Conservation (phyloP, 164 flowering plant species). For the Aristolochia californica region DNA sequence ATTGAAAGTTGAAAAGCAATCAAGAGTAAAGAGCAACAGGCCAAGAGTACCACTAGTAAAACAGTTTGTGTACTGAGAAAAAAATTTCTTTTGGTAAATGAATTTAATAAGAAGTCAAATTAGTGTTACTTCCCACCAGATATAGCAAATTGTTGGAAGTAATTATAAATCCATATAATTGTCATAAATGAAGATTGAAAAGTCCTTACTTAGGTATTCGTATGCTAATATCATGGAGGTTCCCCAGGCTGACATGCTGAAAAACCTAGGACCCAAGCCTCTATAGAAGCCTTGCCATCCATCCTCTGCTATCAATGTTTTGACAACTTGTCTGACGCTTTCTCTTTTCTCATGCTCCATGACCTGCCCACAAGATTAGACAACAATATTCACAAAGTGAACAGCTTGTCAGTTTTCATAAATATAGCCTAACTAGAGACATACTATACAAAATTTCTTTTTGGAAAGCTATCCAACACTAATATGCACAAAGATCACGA, state of each 20-base stretch:
- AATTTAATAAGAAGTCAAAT: background rate
- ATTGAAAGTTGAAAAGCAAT: background rate
- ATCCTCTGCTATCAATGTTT: constrained; percentile 56
- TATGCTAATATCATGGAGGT: constrained; percentile 93
- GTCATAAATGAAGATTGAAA: constrained; percentile 8
- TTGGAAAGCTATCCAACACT: too few species aligned
- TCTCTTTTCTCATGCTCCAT: constrained; percentile 59
- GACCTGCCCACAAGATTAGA: constrained; percentile 34
- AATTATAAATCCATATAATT: background rate
- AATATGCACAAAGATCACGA: too few species aligned
- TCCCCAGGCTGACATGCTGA: constrained; percentile 99
- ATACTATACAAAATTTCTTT: too few species aligned
- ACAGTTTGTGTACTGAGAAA: too few species aligned
- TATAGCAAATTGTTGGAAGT: background rate
- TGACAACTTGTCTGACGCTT: constrained; percentile 53
- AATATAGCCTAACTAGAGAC: too few species aligned
- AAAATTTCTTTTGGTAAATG: background rate
- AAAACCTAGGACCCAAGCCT: constrained; percentile 91
- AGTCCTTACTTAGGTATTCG: constrained; percentile 75
- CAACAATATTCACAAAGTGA: constrained; percentile 7
- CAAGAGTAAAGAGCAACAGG: background rate
- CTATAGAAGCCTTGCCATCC: constrained; percentile 92
- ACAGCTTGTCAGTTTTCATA: too few species aligned
- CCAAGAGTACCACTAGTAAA: too few species aligned
- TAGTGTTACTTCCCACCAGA: too few species aligned